Conservation (phyloP, 2,329 filamentous ascomycete genomes). For the Cladophialophora chaetospira region DNA sequence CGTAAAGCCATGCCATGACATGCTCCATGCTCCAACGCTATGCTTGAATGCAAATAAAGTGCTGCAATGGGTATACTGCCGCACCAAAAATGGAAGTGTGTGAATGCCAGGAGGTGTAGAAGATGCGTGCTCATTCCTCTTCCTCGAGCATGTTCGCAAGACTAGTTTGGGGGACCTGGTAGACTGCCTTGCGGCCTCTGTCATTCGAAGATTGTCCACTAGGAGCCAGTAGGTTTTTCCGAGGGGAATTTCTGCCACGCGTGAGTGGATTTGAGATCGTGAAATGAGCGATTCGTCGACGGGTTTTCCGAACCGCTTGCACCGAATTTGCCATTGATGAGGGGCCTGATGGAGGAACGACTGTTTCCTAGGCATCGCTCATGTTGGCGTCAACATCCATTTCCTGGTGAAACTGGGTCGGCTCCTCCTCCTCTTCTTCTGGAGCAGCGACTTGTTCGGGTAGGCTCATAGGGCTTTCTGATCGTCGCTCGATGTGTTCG, state of each 20-base stretch:
- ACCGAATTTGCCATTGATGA: background rate
- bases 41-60: background rate
- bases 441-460: conserved; percentile 37
- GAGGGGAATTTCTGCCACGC: too few species aligned
- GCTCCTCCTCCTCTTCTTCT: conserved; percentile 16
- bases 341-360: background rate
- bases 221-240: too few species aligned
- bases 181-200: too few species aligned
- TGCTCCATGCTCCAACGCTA: conserved; percentile 8
- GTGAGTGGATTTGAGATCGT: too few species aligned
- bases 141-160: too few species aligned
- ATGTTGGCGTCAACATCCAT: conserved; percentile 24
- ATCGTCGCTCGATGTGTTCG: conserved; percentile 49
- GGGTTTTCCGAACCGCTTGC: background rate
- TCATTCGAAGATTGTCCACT: too few species aligned
- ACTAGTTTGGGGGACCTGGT: too few species aligned
- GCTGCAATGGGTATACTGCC: background rate
- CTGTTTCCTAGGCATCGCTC: conserved; percentile 22
- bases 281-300: background rate
- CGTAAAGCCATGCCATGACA: background rate
- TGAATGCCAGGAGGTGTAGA: too few species aligned
- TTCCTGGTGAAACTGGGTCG: conserved; percentile 15
- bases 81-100: too few species aligned
- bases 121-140: too few species aligned
- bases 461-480: conserved; percentile 47